Evolutionary conservation across 768 basidiomycete species (phyloP), one percentile per base, ranked within the genome.

Genomic region (Filobasidium wieringae): DNA sequence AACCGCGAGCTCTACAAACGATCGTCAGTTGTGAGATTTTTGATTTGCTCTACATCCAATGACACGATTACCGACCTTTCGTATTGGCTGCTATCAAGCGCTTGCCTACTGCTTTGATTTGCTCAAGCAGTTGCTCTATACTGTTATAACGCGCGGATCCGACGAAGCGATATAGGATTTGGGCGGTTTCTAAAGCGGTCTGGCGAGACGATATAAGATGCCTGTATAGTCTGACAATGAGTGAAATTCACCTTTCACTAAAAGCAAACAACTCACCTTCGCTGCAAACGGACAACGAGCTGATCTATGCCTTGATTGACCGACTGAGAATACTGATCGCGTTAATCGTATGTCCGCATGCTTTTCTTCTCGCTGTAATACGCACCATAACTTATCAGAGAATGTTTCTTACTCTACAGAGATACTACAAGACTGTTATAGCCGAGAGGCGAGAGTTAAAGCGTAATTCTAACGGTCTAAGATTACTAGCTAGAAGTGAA

Each of bases 151-250:
- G 82, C 7, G 88, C 87, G 65, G 83, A 84, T 2, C 90, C 82
- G 15, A 97, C 84, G 61, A 96, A 87, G 66, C 91, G 88, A 30
- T 89, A 83, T 27, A 99, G 78, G 17, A 96, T 83, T 24, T 86
- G 80, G 6, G 91, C 79, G 0, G 92, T 96, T 72, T 95, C 91
- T 2, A 93, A 74, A 0, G 95, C 91, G 1, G 92, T 83, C 54
- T 84, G 81, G 57, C 86, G 82, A 11, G 93, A 92, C 30, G 95
- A 93, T 58, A 93, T 83, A 49, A 97, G 78, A 75, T 95, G 90
- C 63, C 91, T 95, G 71, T n/a, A 50, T 29, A 7, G 29, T 41
- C 34, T n/a, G 17, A 12, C 15, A 24, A 53, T 30, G 9, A 22
- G n/a, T 37, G 17, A 45, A 27, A 14, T 15, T 45, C 12, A 9